Percentiles rank a stretch among this genome's conserved stretches.
These are phyloP conservation scores for Draba incana DNA, from an alignment of 345 rosid species.

Conservation along the genomic window DNA sequence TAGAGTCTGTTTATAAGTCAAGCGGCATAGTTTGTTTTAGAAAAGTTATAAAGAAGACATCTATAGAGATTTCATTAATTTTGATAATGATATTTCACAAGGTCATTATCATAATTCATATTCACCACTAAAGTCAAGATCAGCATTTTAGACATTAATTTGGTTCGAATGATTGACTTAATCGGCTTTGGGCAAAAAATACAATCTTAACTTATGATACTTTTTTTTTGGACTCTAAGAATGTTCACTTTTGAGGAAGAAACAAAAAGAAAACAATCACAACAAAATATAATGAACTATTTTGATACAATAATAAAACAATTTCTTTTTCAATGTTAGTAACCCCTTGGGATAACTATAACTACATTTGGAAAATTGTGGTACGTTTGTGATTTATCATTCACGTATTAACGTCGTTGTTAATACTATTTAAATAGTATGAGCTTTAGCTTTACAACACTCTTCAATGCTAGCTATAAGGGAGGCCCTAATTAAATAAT, in stretches of 20 bases:
- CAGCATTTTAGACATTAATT: slow-evolving; percentile 1
- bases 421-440: background rate
- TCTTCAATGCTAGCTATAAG: slow-evolving; percentile 13
- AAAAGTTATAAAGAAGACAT: background rate
- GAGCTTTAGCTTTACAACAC: background rate
- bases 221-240: too few relatives aligned
- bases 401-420: slow-evolving; percentile 2
- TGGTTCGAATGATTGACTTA: slow-evolving; percentile 22
- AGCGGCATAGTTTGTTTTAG: slow-evolving; percentile 19
- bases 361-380: background rate
- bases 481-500: slow-evolving; percentile 18
- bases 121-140: slow-evolving; percentile 32
- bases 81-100: slow-evolving; percentile 18
- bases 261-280: background rate
- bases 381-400: slow-evolving; percentile 9
- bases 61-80: background rate
- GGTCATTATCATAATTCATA: slow-evolving; percentile 8
- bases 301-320: background rate
- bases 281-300: background rate
- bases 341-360: background rate
- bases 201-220: too few relatives aligned
- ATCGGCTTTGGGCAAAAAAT: background rate
- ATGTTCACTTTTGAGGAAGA: background rate
- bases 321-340: background rate
- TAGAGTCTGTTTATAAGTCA: slow-evolving; percentile 3